These are phyloP conservation scores for Cercospora berteroae DNA, from an alignment of 2,329 filamentous ascomycete species.

Conservation along the genomic window DNA sequence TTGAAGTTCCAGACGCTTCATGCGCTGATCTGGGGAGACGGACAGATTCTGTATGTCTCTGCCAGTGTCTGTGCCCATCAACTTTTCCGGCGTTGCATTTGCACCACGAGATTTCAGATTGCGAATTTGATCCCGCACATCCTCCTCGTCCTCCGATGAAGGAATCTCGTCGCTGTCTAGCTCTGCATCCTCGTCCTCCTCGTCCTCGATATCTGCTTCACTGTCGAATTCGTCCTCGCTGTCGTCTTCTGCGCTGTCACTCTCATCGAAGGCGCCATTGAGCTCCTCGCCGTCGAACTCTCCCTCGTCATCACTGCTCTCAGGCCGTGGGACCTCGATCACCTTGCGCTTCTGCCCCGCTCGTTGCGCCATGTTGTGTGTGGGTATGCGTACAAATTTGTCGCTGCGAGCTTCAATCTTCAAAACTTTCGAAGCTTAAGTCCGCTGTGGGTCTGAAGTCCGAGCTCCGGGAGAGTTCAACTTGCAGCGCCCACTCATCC, in stretches of 20 bases:
- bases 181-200: slow-evolving; percentile 31
- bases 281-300: slow-evolving; percentile 38
- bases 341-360: slow-evolving; percentile 47
- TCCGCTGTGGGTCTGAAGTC: not conserved
- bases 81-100: slow-evolving; percentile 23
- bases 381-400: slow-evolving; percentile 9
- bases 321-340: slow-evolving; percentile 37
- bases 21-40: slow-evolving; percentile 22
- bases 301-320: slow-evolving; percentile 37
- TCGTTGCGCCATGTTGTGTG: slow-evolving; percentile 28
- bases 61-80: slow-evolving; percentile 32
- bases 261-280: slow-evolving; percentile 35
- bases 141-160: slow-evolving; percentile 41
- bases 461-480: not conserved
- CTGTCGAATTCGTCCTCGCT: slow-evolving; percentile 30
- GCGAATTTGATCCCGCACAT: slow-evolving; percentile 47
- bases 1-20: slow-evolving; percentile 20
- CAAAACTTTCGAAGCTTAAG: slow-evolving; percentile 10
- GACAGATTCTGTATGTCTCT: slow-evolving; percentile 26
- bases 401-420: slow-evolving; percentile 13
- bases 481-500: not conserved
- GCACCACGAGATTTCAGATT: slow-evolving; percentile 41
- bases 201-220: slow-evolving; percentile 28
- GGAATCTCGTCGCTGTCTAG: slow-evolving; percentile 43
- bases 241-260: slow-evolving; percentile 36